Base-by-base conservation (phyloP, 345 rosid species). In the Eutrema yunnanense region DNA sequence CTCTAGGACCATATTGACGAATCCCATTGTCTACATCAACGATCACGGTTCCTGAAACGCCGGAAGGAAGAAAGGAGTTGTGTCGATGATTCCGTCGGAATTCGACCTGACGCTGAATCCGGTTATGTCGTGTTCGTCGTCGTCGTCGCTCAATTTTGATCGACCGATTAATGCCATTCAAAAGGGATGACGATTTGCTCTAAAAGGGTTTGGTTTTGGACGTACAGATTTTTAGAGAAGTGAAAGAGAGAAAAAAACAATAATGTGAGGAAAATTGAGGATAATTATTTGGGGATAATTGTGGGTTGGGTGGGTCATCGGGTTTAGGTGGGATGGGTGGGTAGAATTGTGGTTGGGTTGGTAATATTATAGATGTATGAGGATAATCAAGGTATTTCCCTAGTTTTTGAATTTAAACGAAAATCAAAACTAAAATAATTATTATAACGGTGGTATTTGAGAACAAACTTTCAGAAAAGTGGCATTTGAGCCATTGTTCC, bases 81-180 rank as follows among this genome's bases (percentile, higher is more conserved):
- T 78, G 55, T 92, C 93, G 62, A 86, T 73, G 78, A 84, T 82
- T 71, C 88, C 95, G 56, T 82, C 86, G 68, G 83, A 75, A 37
- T 92, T 82, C 69, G 67, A 67, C 62, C 67, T 64, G 0, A 44
- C 12, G 71, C 26, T 16, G 72, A 76, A 38, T 55, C 62, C 1
- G 75, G 22, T 30, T 71, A 48, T 8, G 54, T 3, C 0, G 67
- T 65, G 9, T 76, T 60, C 51, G 72, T 40, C 37, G 70, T 34
- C 26, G 69, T 42, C 26, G 69, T 29, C 22, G 63, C 12, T 53
- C 14, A 62, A 36, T 44, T 49, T 52, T 2, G 65, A 69, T 75
- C 12, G 44, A 40, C 1, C 22, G 22, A 19, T 29, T 9, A n/a
- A 9, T 67, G 44, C 67, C 78, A 74, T 74, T 13, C 46, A 38